A percentile compares a stretch with the other conserved stretches of the same genome.
Evolutionary conservation across 2,329 filamentous ascomycete species (phyloP).

Genomic region (Ophiostoma sp.): DNA sequence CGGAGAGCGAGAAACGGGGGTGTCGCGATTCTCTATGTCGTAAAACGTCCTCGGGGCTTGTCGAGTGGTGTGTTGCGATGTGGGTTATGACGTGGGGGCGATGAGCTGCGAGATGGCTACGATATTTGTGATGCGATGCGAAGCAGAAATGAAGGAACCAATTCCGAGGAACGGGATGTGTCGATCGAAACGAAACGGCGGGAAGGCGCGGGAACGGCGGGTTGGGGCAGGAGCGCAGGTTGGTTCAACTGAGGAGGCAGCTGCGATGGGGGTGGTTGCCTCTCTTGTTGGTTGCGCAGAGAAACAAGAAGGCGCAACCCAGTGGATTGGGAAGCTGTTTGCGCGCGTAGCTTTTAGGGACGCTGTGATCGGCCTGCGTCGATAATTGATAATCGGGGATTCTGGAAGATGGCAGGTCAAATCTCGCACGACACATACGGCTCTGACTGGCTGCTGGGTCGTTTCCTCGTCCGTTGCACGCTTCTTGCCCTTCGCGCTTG

Average conservation of each 20-base stretch:
- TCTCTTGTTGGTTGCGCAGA: not conserved
- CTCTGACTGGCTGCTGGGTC: no score
- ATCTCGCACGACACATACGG: not conserved
- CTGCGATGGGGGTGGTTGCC: not conserved
- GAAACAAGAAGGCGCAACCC: not conserved
- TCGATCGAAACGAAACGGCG: not conserved
- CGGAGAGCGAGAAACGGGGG: not conserved
- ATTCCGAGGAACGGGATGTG: not conserved
- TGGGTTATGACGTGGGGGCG: not conserved
- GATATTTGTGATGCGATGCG: not conserved
- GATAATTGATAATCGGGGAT: not conserved
- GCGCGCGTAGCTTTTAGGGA: not conserved
- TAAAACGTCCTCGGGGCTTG: not conserved
- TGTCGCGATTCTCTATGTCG: not conserved
- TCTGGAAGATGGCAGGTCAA: not conserved
- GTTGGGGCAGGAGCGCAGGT: not conserved
- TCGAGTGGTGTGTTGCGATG: not conserved
- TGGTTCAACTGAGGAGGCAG: not conserved
- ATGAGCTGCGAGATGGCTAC: not conserved
- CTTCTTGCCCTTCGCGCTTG: not conserved
- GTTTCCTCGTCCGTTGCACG: not conserved
- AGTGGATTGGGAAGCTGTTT: not conserved
- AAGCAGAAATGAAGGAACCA: not conserved
- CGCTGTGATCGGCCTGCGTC: not conserved
- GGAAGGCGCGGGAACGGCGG: constrained; percentile 2